phyloP scores from a whole-genome alignment of 495 filamentous ascomycete species.

The Hypomontagnella submonticulosa region DNA sequence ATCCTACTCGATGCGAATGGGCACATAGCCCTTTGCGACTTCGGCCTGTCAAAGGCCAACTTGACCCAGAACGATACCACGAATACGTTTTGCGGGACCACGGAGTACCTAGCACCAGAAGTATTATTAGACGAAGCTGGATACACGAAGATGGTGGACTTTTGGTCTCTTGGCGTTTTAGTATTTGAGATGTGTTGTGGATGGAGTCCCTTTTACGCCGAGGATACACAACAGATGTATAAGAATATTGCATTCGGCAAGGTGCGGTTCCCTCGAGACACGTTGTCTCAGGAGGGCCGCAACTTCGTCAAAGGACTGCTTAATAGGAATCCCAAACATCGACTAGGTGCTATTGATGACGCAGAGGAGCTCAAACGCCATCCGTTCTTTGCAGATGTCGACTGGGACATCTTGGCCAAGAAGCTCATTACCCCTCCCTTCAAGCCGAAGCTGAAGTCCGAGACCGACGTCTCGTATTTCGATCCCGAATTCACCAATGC shows the following conservation, averaged over 20 bases:
- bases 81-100: slow-evolving; percentile 98
- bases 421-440: slow-evolving; percentile 97
- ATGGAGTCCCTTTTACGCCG: slow-evolving; percentile 98
- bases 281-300: slow-evolving; percentile 89
- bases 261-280: slow-evolving; percentile 94
- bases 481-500: slow-evolving; percentile 99
- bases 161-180: slow-evolving; percentile 97
- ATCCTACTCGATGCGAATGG: slow-evolving; percentile 93
- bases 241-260: slow-evolving; percentile 99
- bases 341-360: slow-evolving; percentile 88
- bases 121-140: slow-evolving; percentile 94
- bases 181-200: slow-evolving; percentile 99
- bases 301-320: slow-evolving; percentile 98
- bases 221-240: slow-evolving; percentile 99
- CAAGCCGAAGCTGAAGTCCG: slow-evolving; percentile 94
- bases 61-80: slow-evolving; percentile 95
- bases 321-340: slow-evolving; percentile 96
- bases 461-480: slow-evolving; percentile 96
- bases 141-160: slow-evolving; percentile 99
- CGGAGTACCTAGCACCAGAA: slow-evolving; percentile 96
- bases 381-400: slow-evolving; percentile 92
- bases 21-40: slow-evolving; percentile 95
- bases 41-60: slow-evolving; percentile 97
- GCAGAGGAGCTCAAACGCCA: slow-evolving; percentile 95
- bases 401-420: slow-evolving; percentile 86